Conservation (phyloP, 768 basidiomycete species). For the Multifurca ochricompacta region DNA sequence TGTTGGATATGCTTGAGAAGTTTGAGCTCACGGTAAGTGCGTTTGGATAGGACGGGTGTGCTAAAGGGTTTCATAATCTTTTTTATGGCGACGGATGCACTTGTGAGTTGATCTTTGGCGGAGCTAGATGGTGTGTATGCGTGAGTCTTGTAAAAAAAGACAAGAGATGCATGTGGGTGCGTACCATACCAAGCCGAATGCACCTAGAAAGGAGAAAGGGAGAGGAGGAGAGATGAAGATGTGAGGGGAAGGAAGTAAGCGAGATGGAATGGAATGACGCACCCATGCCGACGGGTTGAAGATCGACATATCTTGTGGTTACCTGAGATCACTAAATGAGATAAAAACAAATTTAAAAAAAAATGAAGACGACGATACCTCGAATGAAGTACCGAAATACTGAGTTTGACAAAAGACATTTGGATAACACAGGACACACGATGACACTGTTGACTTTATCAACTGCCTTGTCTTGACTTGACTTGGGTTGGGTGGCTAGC, state of each 20-base stretch:
- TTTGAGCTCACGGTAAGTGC: slow-evolving; percentile 97
- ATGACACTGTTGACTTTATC: too few relatives aligned
- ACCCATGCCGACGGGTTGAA: slow-evolving; percentile 99
- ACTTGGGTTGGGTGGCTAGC: too few relatives aligned
- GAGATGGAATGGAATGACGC: slow-evolving; percentile 27
- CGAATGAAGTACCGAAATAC: slow-evolving; percentile 98
- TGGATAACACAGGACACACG: too few relatives aligned
- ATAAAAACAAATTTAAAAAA: not conserved
- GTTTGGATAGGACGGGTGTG: slow-evolving; percentile 95
- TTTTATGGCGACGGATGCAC: slow-evolving; percentile 94
- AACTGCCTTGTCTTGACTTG: too few relatives aligned
- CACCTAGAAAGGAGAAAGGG: slow-evolving; percentile 42
- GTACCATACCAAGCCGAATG: slow-evolving; percentile 97
- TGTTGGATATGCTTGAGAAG: slow-evolving; percentile 97
- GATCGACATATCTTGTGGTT: slow-evolving; percentile 97
- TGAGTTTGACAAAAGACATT: slow-evolving; percentile 98
- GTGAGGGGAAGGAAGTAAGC: too few relatives aligned
- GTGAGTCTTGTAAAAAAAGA: not conserved
- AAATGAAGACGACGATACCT: slow-evolving; percentile 41
- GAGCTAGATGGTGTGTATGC: slow-evolving; percentile 44
- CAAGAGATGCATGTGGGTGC: not conserved
- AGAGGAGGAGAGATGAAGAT: not conserved
- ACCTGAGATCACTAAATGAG: slow-evolving; percentile 46
- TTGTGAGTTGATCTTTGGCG: slow-evolving; percentile 91
- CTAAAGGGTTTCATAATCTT: slow-evolving; percentile 99